Percentiles rank a stretch among this genome's conserved stretches.
Evolutionary conservation across 192 early-diverging fungal species (phyloP).

Genomic region (Linnemannia zychae): DNA sequence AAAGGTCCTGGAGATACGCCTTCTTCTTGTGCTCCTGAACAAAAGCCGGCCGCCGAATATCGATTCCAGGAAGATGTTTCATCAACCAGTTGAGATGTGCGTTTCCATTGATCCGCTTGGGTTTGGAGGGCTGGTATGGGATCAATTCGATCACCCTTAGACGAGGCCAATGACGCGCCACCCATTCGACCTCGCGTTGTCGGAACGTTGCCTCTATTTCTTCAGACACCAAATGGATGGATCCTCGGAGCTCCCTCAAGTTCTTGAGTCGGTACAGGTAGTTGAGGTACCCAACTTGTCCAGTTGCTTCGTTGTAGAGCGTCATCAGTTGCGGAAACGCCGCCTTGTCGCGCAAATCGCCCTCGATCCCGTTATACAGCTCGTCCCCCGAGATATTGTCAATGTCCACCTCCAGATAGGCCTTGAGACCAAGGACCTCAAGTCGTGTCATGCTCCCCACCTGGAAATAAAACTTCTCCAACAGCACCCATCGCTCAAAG

Average conservation of each 20-base stretch:
- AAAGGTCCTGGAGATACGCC: neutral
- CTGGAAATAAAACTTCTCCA: slow-evolving; percentile 7
- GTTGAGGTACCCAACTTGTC: neutral
- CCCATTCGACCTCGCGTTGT: neutral
- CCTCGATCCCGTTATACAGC: neutral
- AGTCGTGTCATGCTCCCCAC: neutral
- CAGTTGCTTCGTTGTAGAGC: neutral
- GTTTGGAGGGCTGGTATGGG: neutral
- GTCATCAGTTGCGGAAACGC: neutral
- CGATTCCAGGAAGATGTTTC: neutral
- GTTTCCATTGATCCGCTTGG: neutral
- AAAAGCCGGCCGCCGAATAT: neutral
- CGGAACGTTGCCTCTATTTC: neutral
- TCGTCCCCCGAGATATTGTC: neutral
- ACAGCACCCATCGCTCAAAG: neutral
- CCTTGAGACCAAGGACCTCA: neutral
- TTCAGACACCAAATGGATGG: neutral
- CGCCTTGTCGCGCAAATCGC: neutral
- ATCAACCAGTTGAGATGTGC: neutral
- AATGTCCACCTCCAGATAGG: neutral
- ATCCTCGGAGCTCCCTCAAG: neutral
- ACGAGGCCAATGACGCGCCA: neutral
- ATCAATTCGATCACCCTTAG: neutral
- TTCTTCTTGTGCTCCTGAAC: neutral
- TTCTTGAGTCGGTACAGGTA: neutral